These are phyloP conservation scores for Dactylellina parvicollis DNA, from an alignment of 2,329 filamentous ascomycete species.

Conservation along the genomic window DNA sequence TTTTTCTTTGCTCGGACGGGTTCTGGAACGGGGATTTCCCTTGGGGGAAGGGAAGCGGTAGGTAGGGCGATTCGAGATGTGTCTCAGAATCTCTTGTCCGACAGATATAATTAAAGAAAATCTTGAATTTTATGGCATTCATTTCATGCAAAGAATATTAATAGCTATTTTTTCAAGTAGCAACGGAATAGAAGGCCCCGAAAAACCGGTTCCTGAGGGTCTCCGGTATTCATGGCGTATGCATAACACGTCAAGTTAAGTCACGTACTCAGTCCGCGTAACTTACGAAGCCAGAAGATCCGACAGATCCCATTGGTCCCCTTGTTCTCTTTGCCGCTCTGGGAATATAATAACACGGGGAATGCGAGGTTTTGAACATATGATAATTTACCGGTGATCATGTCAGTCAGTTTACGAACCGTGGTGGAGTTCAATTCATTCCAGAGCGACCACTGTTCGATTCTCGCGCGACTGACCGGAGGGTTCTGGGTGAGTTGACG, in stretches of 20 bases:
- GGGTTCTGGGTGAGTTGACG: constrained; percentile 29
- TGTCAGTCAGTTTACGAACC: not conserved
- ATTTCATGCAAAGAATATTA: too few species aligned
- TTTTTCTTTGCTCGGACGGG: not conserved
- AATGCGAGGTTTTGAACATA: too few species aligned
- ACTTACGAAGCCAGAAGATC: constrained; percentile 6
- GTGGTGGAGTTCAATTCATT: not conserved
- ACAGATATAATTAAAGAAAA: too few species aligned
- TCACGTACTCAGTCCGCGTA: constrained; percentile 25
- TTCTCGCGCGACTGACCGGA: constrained; percentile 19
- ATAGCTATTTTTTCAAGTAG: too few species aligned
- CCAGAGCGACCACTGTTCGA: constrained; percentile 2
- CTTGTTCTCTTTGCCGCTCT: not conserved
- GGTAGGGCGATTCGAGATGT: not conserved
- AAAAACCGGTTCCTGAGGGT: not conserved
- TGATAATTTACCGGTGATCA: too few species aligned
- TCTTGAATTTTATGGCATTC: too few species aligned
- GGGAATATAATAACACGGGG: too few species aligned
- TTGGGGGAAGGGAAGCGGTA: not conserved
- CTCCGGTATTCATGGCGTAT: not conserved
- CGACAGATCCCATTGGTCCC: not conserved
- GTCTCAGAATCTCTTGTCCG: constrained; percentile 22
- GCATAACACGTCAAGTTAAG: constrained; percentile 21
- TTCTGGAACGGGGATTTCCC: not conserved
- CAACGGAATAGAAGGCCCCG: not conserved